Percentiles rank a stretch among this genome's conserved stretches.
Evolutionary conservation across 176 grass and related monocot genomes (phyloP).

Genomic region (Lolium rigidum): DNA sequence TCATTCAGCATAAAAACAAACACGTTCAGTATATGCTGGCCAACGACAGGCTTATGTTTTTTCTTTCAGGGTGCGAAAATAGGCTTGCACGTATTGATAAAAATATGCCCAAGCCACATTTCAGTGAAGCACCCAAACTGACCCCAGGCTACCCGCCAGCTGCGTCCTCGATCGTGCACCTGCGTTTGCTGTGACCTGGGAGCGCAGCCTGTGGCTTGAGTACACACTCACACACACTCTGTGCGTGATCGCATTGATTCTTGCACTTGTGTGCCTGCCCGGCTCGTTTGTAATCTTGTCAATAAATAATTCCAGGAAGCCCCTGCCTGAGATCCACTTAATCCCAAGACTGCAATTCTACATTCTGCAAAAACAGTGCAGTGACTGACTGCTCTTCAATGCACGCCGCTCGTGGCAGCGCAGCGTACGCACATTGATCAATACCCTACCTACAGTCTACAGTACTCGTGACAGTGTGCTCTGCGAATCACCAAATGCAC

Average conservation of each 20-base stretch:
- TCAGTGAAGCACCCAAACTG: no score
- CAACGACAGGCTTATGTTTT: no score
- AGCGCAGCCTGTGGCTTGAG: no score
- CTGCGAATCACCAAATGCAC: slow-evolving; percentile 3
- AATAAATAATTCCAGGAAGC: background rate
- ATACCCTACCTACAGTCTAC: background rate
- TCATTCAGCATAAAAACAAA: no score
- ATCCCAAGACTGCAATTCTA: background rate
- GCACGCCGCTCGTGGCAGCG: background rate
- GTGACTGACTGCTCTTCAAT: background rate
- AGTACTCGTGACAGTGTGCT: background rate
- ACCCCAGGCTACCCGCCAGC: no score
- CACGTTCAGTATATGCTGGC: no score
- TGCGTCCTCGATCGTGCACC: background rate
- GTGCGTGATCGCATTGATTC: slow-evolving; percentile 5
- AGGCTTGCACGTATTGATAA: no score
- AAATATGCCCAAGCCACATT: no score
- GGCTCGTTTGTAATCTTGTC: slow-evolving; percentile 12
- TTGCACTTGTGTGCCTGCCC: slow-evolving; percentile 4
- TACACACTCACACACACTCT: background rate
- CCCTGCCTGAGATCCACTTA: background rate
- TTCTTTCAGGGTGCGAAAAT: no score
- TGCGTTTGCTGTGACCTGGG: background rate
- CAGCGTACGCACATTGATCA: background rate
- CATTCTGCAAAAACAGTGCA: background rate